Base-by-base conservation (phyloP, 495 filamentous ascomycete species). In the Penicillium silybi region DNA sequence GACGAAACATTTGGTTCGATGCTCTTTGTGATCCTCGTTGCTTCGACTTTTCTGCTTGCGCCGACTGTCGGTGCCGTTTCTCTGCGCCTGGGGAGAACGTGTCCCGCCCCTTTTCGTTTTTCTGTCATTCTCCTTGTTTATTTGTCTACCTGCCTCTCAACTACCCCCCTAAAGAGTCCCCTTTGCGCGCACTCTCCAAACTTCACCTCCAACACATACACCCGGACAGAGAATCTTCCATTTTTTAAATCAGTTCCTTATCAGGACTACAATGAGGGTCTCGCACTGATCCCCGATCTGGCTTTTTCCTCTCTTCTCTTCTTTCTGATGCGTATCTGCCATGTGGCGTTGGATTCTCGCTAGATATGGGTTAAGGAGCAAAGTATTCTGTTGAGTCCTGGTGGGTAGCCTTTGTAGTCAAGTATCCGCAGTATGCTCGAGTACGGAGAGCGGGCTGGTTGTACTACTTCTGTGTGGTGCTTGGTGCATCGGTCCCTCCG, bases 231-330 rank as follows among this genome's bases (percentile, higher is more conserved):
- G 44, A 56, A 39, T 51, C 41, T 46, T 50, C 63, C 29, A 32
- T 65, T 58, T 59, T 61, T 65, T 58, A 61, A 66, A 63, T 52
- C 47, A 60, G 57, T 57, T 63, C 61, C 63, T 66, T 61, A 64
- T 63, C 50, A 63, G 61, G 63, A 61, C 57, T 56, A 58, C 62
- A 56, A 64, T 52, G 52, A 62, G 59, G 62, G 59, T 44, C 50
- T 61, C 54, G 46, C 58, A 59, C 57, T 38, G 55, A 60, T 58
- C 49, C 56, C 58, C 49, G 52, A 55, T 49, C 38, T 63, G 53
- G 56, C 56, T 61, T 61, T 50, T 38, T 50, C 18, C n/a, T 45
- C 27, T 50, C 44, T 48, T 56, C 25, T 32, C 25, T 42, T 51
- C 34, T 44, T 45, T 49, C n/a, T 18, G 34, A 34, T 19, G 25